phyloP scores from a whole-genome alignment of 257 asterid genomes.

The Capsicum baccatum region DNA sequence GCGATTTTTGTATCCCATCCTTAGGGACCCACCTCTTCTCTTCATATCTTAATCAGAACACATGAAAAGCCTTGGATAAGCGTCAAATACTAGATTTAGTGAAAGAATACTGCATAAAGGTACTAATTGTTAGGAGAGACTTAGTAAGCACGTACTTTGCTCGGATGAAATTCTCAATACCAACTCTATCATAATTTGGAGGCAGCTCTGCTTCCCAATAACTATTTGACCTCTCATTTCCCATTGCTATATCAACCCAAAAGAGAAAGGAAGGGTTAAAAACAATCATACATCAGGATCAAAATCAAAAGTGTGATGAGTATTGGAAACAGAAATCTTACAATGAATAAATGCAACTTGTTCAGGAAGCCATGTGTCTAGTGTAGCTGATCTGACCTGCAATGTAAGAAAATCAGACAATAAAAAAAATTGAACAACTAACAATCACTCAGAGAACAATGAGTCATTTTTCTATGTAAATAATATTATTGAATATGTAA shows the following conservation, averaged over 20 bases:
- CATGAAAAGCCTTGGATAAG: constrained; percentile 34
- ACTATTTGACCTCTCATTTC: constrained; percentile 94
- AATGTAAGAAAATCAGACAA: constrained; percentile 34
- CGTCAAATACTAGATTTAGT: constrained; percentile 29
- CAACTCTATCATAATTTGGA: constrained; percentile 97
- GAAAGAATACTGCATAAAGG: constrained; percentile 25
- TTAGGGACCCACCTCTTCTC: constrained; percentile 92
- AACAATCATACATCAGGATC: neutral
- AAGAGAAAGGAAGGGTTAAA: constrained; percentile 2
- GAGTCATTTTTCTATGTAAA: neutral
- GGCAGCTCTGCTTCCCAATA: constrained; percentile 99
- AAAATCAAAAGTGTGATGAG: constrained; percentile 9
- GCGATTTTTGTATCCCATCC: constrained; percentile 72
- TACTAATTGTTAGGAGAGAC: constrained; percentile 27
- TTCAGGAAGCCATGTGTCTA: constrained; percentile 99
- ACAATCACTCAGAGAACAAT: constrained; percentile 11
- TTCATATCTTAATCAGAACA: constrained; percentile 67
- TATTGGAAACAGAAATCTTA: constrained; percentile 46
- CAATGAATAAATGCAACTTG: constrained; percentile 97
- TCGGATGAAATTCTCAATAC: constrained; percentile 98
- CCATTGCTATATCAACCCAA: constrained; percentile 72
- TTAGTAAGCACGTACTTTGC: constrained; percentile 71
- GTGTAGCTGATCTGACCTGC: constrained; percentile 99
- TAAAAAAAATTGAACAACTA: neutral
- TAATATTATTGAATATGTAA: neutral